Conservation (phyloP, 768 basidiomycete genomes). For the Lactifluus volemus region DNA sequence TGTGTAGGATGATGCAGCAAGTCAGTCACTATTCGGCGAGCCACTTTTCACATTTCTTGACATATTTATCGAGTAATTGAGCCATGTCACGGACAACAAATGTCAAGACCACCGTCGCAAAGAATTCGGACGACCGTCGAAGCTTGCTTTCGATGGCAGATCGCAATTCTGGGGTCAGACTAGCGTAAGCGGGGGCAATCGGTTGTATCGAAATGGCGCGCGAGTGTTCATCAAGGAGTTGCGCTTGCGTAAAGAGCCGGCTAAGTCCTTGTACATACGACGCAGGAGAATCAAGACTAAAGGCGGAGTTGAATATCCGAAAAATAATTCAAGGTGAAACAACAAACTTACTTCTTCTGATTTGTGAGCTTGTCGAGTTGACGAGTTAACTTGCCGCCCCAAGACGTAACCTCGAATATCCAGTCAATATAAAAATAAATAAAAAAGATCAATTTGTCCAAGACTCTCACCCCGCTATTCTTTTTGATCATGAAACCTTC, state of each 20-base stretch:
- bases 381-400: constrained; percentile 66
- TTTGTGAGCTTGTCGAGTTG: constrained; percentile 79
- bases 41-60: constrained; percentile 91
- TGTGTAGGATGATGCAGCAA: background rate
- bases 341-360: constrained; percentile 69
- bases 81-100: constrained; percentile 87
- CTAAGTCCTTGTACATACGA: constrained; percentile 72
- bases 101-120: constrained; percentile 77
- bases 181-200: constrained; percentile 61
- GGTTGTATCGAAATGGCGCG: constrained; percentile 61
- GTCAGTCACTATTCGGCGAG: constrained; percentile 53
- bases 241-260: constrained; percentile 62
- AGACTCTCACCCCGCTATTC: constrained; percentile 42
- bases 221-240: constrained; percentile 83
- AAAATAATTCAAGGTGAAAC: background rate
- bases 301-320: background rate
- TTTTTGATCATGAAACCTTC: constrained; percentile 84
- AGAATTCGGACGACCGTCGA: constrained; percentile 83
- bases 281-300: constrained; percentile 81
- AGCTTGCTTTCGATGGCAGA: constrained; percentile 62
- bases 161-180: constrained; percentile 58
- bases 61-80: constrained; percentile 84
- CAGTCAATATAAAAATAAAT: background rate
- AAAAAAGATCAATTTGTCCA: background rate
- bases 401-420: constrained; percentile 41